Evolutionary conservation across 768 basidiomycete species (phyloP).

Genomic region (Agaricus subrufescens): DNA sequence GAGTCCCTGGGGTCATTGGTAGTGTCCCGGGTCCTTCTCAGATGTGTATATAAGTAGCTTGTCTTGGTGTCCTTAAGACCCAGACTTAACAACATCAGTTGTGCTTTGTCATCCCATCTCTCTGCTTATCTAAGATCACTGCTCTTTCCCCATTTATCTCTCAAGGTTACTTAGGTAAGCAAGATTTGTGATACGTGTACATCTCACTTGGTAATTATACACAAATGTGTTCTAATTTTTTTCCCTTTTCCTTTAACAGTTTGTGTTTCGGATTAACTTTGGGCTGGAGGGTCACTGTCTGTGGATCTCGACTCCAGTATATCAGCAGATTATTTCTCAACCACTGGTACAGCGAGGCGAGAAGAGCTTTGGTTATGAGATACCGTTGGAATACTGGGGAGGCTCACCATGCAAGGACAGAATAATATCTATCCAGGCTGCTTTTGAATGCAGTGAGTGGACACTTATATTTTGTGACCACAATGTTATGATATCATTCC

Average conservation of each 20-base stretch:
- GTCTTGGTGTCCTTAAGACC: too few species aligned
- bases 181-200: too few species aligned
- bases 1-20: too few species aligned
- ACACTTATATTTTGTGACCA: constrained; percentile 12
- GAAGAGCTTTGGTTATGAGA: neutral
- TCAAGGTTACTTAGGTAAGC: too few species aligned
- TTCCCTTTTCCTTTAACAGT: neutral
- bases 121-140: too few species aligned
- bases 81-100: too few species aligned
- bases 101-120: too few species aligned
- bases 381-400: neutral
- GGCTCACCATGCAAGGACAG: neutral
- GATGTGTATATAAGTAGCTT: too few species aligned
- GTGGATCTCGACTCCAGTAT: neutral
- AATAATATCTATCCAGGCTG: neutral
- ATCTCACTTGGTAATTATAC: too few species aligned
- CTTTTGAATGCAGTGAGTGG: constrained; percentile 2
- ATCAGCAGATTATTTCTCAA: neutral
- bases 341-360: neutral
- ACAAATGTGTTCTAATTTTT: too few species aligned
- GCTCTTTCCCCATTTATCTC: too few species aligned
- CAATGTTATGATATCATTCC: constrained; percentile 11
- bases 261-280: neutral
- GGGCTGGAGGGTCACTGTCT: neutral
- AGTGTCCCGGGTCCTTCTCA: too few species aligned